These are phyloP conservation scores for Parachaetomium inaequale DNA, from an alignment of 495 filamentous ascomycete species.

Conservation along the genomic window DNA sequence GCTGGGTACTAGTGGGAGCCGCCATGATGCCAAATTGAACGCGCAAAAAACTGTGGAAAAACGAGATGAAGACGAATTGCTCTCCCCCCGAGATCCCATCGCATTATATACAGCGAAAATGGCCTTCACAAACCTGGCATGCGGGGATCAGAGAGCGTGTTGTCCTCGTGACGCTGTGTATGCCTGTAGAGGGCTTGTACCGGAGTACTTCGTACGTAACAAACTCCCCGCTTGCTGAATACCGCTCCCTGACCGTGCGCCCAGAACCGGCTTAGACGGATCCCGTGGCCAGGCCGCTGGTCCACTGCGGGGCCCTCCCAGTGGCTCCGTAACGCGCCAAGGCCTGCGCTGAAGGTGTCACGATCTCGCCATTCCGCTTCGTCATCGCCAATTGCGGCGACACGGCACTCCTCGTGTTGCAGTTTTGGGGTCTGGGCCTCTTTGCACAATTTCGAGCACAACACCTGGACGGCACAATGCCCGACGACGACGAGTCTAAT, in stretches of 20 bases:
- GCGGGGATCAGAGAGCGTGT: conserved; percentile 6
- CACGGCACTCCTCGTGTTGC: not conserved
- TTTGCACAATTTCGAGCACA: not conserved
- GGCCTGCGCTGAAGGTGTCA: conserved; percentile 1
- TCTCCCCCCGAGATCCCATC: not conserved
- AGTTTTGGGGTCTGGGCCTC: too few relatives aligned
- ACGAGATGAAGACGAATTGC: not conserved
- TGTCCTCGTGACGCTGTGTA: conserved; percentile 5
- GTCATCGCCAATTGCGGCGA: conserved; percentile 8
- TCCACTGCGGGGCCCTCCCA: not conserved
- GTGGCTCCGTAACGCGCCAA: conserved; percentile 1
- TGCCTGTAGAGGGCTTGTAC: not conserved
- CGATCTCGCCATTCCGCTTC: conserved; percentile 12
- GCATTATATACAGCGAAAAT: not conserved
- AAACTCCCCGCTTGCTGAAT: conserved; percentile 3
- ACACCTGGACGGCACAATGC: not conserved
- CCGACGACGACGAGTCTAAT: not conserved
- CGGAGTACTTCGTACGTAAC: not conserved
- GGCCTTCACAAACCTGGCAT: conserved; percentile 2
- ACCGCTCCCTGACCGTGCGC: conserved; percentile 4
- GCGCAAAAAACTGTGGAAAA: not conserved
- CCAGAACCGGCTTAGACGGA: not conserved
- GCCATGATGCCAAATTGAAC: not conserved
- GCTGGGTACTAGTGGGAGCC: not conserved
- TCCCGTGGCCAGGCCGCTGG: not conserved